Evolutionary conservation across 2,329 filamentous ascomycete species (phyloP).

Genomic region (Cladophialophora exuberans): DNA sequence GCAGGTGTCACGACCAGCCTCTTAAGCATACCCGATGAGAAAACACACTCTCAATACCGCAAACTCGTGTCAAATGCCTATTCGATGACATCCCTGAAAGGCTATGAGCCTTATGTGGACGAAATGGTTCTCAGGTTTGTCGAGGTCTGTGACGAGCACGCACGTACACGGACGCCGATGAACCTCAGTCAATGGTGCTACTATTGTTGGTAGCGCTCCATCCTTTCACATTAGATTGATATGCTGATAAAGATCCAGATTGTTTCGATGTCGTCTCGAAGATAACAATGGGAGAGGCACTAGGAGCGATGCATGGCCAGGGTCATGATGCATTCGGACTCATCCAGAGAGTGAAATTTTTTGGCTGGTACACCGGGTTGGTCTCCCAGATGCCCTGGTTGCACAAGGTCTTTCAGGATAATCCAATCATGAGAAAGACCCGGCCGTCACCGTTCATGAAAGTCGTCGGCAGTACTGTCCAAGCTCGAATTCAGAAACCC

Average conservation of each 20-base stretch:
- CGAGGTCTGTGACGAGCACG: slow-evolving; percentile 36
- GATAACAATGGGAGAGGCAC: slow-evolving; percentile 37
- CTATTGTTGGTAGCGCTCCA: slow-evolving; percentile 40
- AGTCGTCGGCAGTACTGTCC: slow-evolving; percentile 2
- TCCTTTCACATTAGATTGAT: slow-evolving; percentile 32
- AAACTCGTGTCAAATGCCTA: slow-evolving; percentile 76
- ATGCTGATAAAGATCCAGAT: slow-evolving; percentile 7
- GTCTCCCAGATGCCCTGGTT: slow-evolving; percentile 22
- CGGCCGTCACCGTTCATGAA: slow-evolving; percentile 15
- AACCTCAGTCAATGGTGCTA: slow-evolving; percentile 17
- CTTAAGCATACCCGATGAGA: slow-evolving; percentile 75
- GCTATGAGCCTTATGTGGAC: slow-evolving; percentile 71
- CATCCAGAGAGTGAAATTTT: slow-evolving; percentile 6
- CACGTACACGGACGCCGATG: not conserved
- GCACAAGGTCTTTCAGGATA: slow-evolving; percentile 15
- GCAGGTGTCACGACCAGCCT: slow-evolving; percentile 71
- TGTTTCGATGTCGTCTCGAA: slow-evolving; percentile 40
- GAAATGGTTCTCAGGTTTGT: slow-evolving; percentile 70
- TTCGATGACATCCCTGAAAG: slow-evolving; percentile 16
- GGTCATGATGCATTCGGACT: slow-evolving; percentile 11
- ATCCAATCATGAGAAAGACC: slow-evolving; percentile 11
- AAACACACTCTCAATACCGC: slow-evolving; percentile 73
- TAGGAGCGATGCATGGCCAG: slow-evolving; percentile 36
- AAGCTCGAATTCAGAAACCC: slow-evolving; percentile 5
- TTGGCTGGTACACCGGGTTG: slow-evolving; percentile 10